phyloP scores from a whole-genome alignment of 2,329 filamentous ascomycete genomes.

The Colletotrichum spaethianum region DNA sequence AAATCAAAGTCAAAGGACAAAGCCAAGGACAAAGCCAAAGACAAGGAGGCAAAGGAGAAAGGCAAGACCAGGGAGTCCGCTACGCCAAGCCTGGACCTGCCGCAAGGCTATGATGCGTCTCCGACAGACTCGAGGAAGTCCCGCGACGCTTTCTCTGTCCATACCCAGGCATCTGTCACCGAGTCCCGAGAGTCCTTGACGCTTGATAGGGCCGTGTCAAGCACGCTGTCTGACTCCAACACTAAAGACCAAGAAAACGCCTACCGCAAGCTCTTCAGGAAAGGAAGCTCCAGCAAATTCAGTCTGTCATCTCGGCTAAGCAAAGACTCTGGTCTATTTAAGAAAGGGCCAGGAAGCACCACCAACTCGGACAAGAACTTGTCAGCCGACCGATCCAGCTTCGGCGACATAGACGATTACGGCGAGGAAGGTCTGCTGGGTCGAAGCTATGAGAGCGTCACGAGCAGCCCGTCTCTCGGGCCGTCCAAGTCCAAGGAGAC shows the following conservation, averaged over 20 bases:
- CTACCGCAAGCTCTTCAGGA: constrained; percentile 73
- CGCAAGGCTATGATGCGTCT: constrained; percentile 61
- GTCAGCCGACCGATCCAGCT: constrained; percentile 70
- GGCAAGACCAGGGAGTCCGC: constrained; percentile 56
- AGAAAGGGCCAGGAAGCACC: constrained; percentile 71
- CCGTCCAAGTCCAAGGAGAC: constrained; percentile 62
- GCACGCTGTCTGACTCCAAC: constrained; percentile 69
- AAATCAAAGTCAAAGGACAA: constrained; percentile 54
- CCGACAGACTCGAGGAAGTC: constrained; percentile 68
- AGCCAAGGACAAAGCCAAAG: constrained; percentile 52
- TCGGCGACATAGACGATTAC: constrained; percentile 69
- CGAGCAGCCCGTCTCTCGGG: constrained; percentile 70
- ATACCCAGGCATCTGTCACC: constrained; percentile 68
- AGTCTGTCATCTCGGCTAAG: constrained; percentile 70
- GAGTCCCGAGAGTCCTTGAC: constrained; percentile 73
- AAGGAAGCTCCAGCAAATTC: constrained; percentile 77
- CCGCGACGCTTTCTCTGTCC: constrained; percentile 69
- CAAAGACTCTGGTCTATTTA: constrained; percentile 69
- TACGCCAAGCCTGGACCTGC: constrained; percentile 56
- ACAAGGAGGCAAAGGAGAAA: constrained; percentile 49
- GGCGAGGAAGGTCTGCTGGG: constrained; percentile 63
- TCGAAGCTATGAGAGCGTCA: constrained; percentile 69
- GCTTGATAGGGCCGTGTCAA: constrained; percentile 69
- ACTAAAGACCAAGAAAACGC: constrained; percentile 70
- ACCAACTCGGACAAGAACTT: constrained; percentile 71